Conservation (phyloP, 176 grass and related monocot genomes). For the Melocanna baccifera region DNA sequence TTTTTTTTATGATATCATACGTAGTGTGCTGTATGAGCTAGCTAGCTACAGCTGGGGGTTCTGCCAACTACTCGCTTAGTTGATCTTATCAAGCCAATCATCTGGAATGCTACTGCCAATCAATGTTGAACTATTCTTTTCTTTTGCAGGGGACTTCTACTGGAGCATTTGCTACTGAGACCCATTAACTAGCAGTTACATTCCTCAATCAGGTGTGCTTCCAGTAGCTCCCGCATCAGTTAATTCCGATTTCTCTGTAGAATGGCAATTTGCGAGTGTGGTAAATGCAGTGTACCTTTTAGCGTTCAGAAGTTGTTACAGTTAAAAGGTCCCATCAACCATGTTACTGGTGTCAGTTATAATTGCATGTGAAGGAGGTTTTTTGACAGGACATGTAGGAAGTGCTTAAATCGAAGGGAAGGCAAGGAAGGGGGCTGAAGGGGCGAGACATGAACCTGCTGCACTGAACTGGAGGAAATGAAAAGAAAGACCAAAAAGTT, state of each 20-base stretch:
- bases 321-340: background rate
- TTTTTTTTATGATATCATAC: background rate
- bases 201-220: slow-evolving; percentile 4
- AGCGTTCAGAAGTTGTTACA: background rate
- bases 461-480: slow-evolving; percentile 17
- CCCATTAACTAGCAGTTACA: slow-evolving; percentile 14
- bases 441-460: slow-evolving; percentile 5
- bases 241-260: slow-evolving; percentile 9
- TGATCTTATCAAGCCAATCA: background rate
- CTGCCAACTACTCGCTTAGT: background rate
- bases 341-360: slow-evolving; percentile 10
- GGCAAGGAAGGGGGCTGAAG: background rate
- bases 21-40: background rate
- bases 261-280: background rate
- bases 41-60: slow-evolving; percentile 9
- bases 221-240: slow-evolving; percentile 4
- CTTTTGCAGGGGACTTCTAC: background rate
- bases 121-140: slow-evolving; percentile 16
- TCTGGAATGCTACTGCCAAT: slow-evolving; percentile 1
- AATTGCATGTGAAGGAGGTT: background rate
- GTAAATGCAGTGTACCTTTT: background rate
- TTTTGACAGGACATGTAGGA: background rate
- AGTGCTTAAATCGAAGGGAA: background rate
- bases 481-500: background rate
- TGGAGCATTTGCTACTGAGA: background rate